Conservation (phyloP, 2,329 filamentous ascomycete genomes). For the Monilinia fructigena region DNA sequence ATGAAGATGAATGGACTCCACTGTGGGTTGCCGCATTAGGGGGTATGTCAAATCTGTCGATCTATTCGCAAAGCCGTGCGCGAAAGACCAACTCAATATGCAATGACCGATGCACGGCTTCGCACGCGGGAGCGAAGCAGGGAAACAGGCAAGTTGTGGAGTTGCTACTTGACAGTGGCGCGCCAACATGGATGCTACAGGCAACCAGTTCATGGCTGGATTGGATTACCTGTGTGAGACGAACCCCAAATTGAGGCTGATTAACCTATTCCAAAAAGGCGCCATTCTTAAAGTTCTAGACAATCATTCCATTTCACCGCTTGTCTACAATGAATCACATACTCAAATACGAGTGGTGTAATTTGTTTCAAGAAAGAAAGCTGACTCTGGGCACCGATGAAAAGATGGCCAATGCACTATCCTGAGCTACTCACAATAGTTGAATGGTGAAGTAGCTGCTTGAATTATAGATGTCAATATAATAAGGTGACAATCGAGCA, state of each 20-base stretch:
- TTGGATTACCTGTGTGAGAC: slow-evolving; percentile 21
- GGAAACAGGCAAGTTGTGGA: slow-evolving; percentile 23
- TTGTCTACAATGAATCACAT: slow-evolving; percentile 20
- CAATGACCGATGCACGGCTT: slow-evolving; percentile 22
- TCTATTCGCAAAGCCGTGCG: slow-evolving; percentile 20
- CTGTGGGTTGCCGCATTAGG: slow-evolving; percentile 22
- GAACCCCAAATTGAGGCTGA: slow-evolving; percentile 12
- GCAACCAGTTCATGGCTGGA: slow-evolving; percentile 22
- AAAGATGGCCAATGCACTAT: slow-evolving; percentile 5
- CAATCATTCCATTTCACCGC: slow-evolving; percentile 19
- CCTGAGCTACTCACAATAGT: slow-evolving; percentile 5
- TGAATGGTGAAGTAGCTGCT: slow-evolving; percentile 10
- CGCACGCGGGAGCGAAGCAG: slow-evolving; percentile 22
- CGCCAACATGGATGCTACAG: slow-evolving; percentile 21
- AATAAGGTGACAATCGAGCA: slow-evolving; percentile 10
- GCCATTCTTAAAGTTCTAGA: slow-evolving; percentile 17
- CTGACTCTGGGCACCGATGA: not conserved
- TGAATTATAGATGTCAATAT: slow-evolving; percentile 16
- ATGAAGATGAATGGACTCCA: slow-evolving; percentile 18
- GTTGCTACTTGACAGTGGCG: slow-evolving; percentile 20
- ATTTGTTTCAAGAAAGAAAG: slow-evolving; percentile 20
- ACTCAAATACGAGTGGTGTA: slow-evolving; percentile 13
- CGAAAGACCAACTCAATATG: slow-evolving; percentile 23
- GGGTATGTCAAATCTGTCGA: slow-evolving; percentile 24
- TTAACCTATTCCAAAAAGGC: slow-evolving; percentile 21